Conservation (phyloP, 805 yeast genomes). For the Ogataea ganodermae region DNA sequence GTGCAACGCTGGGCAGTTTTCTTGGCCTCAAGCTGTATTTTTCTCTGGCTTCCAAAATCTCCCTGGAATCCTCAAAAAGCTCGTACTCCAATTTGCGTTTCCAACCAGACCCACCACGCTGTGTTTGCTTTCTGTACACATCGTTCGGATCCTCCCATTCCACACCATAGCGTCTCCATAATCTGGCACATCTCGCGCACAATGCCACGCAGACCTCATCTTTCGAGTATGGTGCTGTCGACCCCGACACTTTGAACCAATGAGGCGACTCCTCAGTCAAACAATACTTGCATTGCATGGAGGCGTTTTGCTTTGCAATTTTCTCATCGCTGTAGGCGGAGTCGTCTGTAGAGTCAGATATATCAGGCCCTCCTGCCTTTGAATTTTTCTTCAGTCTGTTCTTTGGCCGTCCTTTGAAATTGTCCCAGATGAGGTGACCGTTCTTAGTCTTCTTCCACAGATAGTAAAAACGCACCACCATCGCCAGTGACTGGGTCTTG, state of each 20-base stretch:
- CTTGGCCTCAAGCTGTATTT: constrained; percentile 27
- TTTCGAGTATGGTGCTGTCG: constrained; percentile 39
- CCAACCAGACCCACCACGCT: constrained; percentile 54
- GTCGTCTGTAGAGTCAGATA: constrained; percentile 62
- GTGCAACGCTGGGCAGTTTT: constrained; percentile 8
- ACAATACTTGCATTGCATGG: constrained; percentile 74
- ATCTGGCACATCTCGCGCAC: constrained; percentile 82
- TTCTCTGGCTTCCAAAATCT: constrained; percentile 53
- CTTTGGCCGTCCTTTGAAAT: constrained; percentile 67
- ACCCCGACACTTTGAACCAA: constrained; percentile 77
- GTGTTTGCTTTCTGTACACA: constrained; percentile 50
- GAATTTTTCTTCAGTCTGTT: constrained; percentile 49
- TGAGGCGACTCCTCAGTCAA: constrained; percentile 51
- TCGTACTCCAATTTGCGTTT: constrained; percentile 68
- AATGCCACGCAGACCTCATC: constrained; percentile 54
- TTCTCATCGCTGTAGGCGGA: constrained; percentile 65
- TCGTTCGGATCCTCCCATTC: constrained; percentile 81
- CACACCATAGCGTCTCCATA: constrained; percentile 91
- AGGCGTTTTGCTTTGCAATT: constrained; percentile 39
- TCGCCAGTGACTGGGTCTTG: constrained; percentile 69
- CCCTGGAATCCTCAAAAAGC: constrained; percentile 59
- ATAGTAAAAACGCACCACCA: constrained; percentile 85
- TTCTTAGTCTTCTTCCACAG: constrained; percentile 85
- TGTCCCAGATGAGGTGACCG: constrained; percentile 82
- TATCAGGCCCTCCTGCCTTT: constrained; percentile 46